These are phyloP conservation scores for Akebia trifoliata DNA, from an alignment of 164 flowering plant species.

Conservation along the genomic window DNA sequence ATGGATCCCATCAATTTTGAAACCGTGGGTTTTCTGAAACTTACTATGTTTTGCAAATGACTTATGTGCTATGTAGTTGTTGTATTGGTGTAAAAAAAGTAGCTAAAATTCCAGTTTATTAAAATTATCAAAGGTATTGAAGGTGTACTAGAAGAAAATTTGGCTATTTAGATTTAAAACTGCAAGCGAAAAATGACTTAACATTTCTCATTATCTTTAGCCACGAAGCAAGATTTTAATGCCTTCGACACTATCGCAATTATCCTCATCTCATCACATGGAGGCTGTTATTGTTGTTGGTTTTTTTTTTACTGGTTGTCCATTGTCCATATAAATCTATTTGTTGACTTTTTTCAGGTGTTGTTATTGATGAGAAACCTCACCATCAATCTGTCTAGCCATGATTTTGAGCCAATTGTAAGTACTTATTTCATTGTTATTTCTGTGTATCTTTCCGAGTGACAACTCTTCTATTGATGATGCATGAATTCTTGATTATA, in stretches of 20 bases:
- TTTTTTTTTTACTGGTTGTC: background rate
- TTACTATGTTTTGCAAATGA: background rate
- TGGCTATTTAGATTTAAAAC: too few relatives aligned
- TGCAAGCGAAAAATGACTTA: too few relatives aligned
- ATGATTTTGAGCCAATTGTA: constrained; percentile 68
- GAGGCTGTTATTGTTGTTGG: background rate
- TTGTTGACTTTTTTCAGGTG: constrained; percentile 43
- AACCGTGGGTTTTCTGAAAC: constrained; percentile 51
- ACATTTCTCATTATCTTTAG: too few relatives aligned
- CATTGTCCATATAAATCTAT: background rate
- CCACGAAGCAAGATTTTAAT: too few relatives aligned
- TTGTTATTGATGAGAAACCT: constrained; percentile 57
- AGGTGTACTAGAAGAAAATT: too few relatives aligned
- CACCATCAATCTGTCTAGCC: constrained; percentile 40
- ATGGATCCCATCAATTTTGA: constrained; percentile 95
- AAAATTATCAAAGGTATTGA: too few relatives aligned
- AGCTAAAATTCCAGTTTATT: too few relatives aligned
- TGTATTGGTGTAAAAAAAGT: too few relatives aligned
- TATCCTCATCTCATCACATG: background rate
- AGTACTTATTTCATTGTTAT: constrained; percentile 22
- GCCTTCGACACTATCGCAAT: too few relatives aligned
- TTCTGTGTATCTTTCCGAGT: background rate
- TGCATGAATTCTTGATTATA: background rate
- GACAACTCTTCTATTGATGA: background rate
- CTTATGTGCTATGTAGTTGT: too few relatives aligned